Conservation (phyloP, 2,329 filamentous ascomycete genomes). For the Sclerotinia spermophila region DNA sequence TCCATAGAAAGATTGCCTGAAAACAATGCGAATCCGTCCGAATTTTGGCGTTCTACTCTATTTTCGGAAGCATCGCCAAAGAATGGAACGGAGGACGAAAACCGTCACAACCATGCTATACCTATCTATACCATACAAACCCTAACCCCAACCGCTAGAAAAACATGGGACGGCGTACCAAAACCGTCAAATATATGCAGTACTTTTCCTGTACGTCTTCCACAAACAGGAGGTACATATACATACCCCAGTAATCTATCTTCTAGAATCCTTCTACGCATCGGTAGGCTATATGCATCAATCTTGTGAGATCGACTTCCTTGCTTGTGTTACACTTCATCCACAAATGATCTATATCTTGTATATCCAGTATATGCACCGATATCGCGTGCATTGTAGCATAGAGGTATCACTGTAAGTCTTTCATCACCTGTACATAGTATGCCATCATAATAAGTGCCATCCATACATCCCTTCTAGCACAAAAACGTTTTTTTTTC, state of each 20-base stretch:
- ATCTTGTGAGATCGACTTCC: slow-evolving; percentile 1
- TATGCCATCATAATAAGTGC: not conserved
- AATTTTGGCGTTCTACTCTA: not conserved
- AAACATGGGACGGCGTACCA: slow-evolving; percentile 12
- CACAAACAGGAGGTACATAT: not conserved
- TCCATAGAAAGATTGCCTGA: not conserved
- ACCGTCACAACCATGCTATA: slow-evolving; percentile 11
- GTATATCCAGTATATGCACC: not conserved
- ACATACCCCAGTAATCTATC: not conserved
- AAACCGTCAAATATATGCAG: slow-evolving; percentile 5
- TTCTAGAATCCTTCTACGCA: slow-evolving; percentile 17
- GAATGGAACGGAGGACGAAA: not conserved
- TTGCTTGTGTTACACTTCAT: not conserved
- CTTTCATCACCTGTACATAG: not conserved
- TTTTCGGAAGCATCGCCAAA: not conserved
- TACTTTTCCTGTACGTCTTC: not conserved
- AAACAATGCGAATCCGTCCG: not conserved
- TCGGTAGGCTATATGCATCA: not conserved
- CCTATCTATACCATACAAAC: not conserved
- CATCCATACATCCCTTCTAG: not conserved
- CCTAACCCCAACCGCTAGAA: not conserved
- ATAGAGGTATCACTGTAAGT: not conserved
- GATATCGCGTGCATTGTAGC: slow-evolving; percentile 4
- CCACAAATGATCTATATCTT: not conserved
- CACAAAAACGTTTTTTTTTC: not conserved